Evolutionary conservation across 148 eudicot species (phyloP).

Genomic region (Rheum nobile): DNA sequence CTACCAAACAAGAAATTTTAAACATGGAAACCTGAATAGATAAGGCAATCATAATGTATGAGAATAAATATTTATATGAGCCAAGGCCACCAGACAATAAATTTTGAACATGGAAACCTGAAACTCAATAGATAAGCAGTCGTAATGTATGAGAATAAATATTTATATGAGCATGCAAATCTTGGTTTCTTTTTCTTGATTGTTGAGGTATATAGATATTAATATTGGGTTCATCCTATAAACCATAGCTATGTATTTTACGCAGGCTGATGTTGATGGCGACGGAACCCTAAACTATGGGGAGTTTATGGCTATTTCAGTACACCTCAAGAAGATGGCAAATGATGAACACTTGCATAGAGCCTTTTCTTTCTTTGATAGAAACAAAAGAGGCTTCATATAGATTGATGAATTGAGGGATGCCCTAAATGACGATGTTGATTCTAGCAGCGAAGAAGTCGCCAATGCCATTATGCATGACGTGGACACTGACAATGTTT

Average conservation of each 20-base stretch:
- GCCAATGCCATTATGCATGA: too few species aligned
- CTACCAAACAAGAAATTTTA: too few species aligned
- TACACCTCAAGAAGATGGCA: slow-evolving; percentile 67
- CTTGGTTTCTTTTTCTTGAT: neutral
- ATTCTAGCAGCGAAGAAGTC: too few species aligned
- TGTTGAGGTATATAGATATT: neutral
- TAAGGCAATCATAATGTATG: neutral
- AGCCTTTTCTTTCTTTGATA: slow-evolving; percentile 70
- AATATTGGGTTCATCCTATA: neutral
- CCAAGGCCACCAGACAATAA: too few species aligned
- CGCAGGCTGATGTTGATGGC: slow-evolving; percentile 64
- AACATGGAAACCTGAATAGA: neutral
- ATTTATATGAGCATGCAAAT: too few species aligned
- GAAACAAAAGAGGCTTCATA: slow-evolving; percentile 52
- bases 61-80: too few species aligned
- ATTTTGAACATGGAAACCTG: too few species aligned
- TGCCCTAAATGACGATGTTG: too few species aligned
- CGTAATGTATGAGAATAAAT: too few species aligned
- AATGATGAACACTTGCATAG: slow-evolving; percentile 62
- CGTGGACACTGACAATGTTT: slow-evolving; percentile 90
- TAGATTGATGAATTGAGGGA: too few species aligned
- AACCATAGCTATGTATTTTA: neutral
- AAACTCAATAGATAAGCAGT: too few species aligned
- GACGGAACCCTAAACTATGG: slow-evolving; percentile 55
- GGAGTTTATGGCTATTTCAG: slow-evolving; percentile 69